phyloP scores from a whole-genome alignment of 2,329 filamentous ascomycete species.

The Colletotrichum karsti region DNA sequence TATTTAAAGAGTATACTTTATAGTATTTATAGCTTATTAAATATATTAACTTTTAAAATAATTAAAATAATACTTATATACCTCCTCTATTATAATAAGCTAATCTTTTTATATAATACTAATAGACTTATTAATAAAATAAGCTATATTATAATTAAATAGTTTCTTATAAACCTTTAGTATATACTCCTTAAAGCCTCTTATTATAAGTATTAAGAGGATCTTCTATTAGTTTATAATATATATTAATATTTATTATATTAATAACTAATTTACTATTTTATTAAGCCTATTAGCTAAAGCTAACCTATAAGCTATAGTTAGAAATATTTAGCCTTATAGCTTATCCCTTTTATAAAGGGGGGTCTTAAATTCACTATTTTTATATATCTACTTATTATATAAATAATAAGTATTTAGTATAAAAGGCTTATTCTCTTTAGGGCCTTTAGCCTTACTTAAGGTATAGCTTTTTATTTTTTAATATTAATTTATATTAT shows the following conservation, averaged over 20 bases:
- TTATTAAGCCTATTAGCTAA: background rate
- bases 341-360: background rate
- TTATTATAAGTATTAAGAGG: no score
- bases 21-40: background rate
- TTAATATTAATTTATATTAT: no score
- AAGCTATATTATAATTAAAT: background rate
- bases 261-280: background rate
- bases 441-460: background rate
- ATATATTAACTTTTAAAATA: background rate
- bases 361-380: background rate
- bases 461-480: background rate
- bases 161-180: no score
- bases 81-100: background rate
- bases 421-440: background rate
- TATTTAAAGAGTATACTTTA: background rate
- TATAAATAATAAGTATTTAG: background rate
- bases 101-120: background rate
- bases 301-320: background rate
- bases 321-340: background rate
- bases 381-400: background rate
- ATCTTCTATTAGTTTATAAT: no score
- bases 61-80: background rate
- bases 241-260: no score
- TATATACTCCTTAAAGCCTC: no score
- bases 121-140: background rate